Evolutionary conservation across 2,329 filamentous ascomycete genomes (phyloP).

Genomic region (Lasiodiplodia citricola): DNA sequence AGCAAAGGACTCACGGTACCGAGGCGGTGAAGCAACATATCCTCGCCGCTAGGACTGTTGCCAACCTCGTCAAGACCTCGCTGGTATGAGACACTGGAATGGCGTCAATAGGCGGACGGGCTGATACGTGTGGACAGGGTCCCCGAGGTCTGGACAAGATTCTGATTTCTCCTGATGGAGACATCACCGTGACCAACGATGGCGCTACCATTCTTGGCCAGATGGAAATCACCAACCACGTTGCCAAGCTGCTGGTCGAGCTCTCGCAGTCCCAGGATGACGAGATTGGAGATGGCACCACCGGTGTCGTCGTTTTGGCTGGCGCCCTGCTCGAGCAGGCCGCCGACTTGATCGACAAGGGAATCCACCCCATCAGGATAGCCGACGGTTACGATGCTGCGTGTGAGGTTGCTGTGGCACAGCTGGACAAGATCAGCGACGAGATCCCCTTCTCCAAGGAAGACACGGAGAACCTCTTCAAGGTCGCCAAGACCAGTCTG

Average conservation of each 20-base stretch:
- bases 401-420: conserved; percentile 92
- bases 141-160: conserved; percentile 98
- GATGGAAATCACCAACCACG: conserved; percentile 99
- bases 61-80: conserved; percentile 96
- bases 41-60: conserved; percentile 91
- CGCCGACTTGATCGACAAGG: conserved; percentile 98
- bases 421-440: conserved; percentile 93
- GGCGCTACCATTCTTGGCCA: conserved; percentile 94
- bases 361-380: conserved; percentile 98
- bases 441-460: conserved; percentile 82
- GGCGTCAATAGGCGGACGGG: not conserved
- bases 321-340: conserved; percentile 95
- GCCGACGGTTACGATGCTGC: conserved; percentile 98
- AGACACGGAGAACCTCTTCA: conserved; percentile 83
- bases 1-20: conserved; percentile 95
- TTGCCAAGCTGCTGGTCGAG: conserved; percentile 94
- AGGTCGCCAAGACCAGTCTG: conserved; percentile 93
- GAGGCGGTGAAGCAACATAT: conserved; percentile 99
- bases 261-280: conserved; percentile 98
- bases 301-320: conserved; percentile 93
- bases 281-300: conserved; percentile 98
- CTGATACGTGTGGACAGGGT: conserved; percentile 57
- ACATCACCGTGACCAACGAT: conserved; percentile 99
- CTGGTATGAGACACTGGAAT: conserved; percentile 57
- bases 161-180: conserved; percentile 95